Evolutionary conservation across 2,329 filamentous ascomycete species (phyloP).

Genomic region (Epichloe sibirici): DNA sequence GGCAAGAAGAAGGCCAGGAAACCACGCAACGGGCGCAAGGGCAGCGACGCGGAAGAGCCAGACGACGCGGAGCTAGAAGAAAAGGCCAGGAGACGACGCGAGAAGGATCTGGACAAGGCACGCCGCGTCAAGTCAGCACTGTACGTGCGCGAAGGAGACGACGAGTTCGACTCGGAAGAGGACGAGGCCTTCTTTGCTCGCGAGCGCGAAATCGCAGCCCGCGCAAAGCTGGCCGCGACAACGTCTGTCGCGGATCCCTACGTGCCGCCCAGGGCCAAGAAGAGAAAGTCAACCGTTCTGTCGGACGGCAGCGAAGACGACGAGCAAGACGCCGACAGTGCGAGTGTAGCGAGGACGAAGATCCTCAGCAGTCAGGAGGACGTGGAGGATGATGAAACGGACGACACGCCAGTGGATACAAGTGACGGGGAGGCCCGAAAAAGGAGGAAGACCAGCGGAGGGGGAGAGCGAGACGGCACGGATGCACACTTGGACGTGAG

Average conservation of each 20-base stretch:
- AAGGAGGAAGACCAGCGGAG: slow-evolving; percentile 21
- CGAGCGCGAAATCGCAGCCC: slow-evolving; percentile 49
- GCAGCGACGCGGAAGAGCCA: slow-evolving; percentile 28
- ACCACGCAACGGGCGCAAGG: slow-evolving; percentile 34
- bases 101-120: slow-evolving; percentile 64
- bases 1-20: slow-evolving; percentile 39
- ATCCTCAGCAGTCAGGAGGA: slow-evolving; percentile 14
- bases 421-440: slow-evolving; percentile 25
- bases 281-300: slow-evolving; percentile 16
- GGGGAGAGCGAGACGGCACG: slow-evolving; percentile 12
- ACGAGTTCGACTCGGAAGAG: slow-evolving; percentile 71
- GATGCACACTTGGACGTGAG: slow-evolving; percentile 8
- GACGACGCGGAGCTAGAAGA: slow-evolving; percentile 54
- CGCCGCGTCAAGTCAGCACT: slow-evolving; percentile 73
- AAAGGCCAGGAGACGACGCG: slow-evolving; percentile 46
- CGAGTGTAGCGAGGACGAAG: slow-evolving; percentile 11
- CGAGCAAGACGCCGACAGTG: slow-evolving; percentile 13
- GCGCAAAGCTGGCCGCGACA: slow-evolving; percentile 27
- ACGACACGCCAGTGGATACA: slow-evolving; percentile 17
- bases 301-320: slow-evolving; percentile 17
- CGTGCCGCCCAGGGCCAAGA: slow-evolving; percentile 13
- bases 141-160: slow-evolving; percentile 74
- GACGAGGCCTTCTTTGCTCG: slow-evolving; percentile 61
- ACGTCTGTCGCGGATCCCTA: slow-evolving; percentile 9
- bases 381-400: slow-evolving; percentile 13